phyloP scores from a whole-genome alignment of 2,329 filamentous ascomycete species.

The Harringtonia aguacate region DNA sequence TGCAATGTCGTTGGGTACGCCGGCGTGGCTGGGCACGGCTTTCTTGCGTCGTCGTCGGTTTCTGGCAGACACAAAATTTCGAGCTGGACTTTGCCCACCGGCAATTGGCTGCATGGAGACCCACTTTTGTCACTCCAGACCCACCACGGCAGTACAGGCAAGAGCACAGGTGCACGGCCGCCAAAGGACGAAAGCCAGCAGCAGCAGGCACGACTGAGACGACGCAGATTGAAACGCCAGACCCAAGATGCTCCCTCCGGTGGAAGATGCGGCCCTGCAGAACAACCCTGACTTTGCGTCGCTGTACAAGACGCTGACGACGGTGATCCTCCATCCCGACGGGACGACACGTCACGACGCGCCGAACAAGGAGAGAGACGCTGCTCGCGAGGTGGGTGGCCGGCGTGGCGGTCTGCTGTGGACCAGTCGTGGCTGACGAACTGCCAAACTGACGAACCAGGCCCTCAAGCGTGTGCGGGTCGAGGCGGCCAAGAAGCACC shows the following conservation, averaged over 20 bases:
- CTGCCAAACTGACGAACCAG: constrained; percentile 19
- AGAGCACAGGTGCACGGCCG: not conserved
- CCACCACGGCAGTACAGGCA: not conserved
- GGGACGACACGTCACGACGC: constrained; percentile 36
- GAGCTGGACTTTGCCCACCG: not conserved
- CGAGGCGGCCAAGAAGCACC: constrained; percentile 34
- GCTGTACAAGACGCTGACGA: constrained; percentile 44
- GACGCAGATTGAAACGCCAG: not conserved
- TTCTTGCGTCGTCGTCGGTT: constrained; percentile 28
- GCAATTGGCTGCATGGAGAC: not conserved
- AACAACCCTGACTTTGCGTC: constrained; percentile 50
- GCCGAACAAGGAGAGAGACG: constrained; percentile 37
- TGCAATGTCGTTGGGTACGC: not conserved
- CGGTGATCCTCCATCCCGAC: constrained; percentile 42
- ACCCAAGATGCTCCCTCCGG: constrained; percentile 42
- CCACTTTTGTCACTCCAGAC: not conserved
- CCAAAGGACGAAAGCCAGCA: too few relatives aligned
- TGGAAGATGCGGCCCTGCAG: constrained; percentile 42
- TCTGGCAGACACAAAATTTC: constrained; percentile 12
- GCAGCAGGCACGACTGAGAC: not conserved
- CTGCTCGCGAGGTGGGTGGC: constrained; percentile 33
- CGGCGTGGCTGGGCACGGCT: not conserved
- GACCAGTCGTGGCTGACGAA: too few relatives aligned
- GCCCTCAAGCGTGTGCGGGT: constrained; percentile 38
- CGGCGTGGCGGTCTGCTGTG: too few relatives aligned